Evolutionary conservation across 2,329 filamentous ascomycete species (phyloP), one percentile per base, ranked within the genome.

Genomic region (Balansia obtecta): DNA sequence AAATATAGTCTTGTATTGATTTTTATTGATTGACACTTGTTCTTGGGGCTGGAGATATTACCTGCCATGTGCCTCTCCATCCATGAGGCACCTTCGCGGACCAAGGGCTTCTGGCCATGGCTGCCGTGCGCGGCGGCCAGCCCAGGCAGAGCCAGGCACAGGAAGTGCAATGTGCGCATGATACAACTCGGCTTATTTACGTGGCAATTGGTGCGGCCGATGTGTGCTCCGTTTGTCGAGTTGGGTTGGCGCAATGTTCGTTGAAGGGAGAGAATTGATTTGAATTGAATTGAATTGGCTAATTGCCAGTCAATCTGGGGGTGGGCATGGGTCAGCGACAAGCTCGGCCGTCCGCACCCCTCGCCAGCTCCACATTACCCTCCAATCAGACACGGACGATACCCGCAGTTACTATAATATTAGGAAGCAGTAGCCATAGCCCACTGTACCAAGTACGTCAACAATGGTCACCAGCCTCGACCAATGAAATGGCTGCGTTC

Each of bases 21-120:
- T 22, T 22, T 22, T 2, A 22, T 22, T 27, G 27, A 27, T 27
- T 27, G 27, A 27, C 27, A 27, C 4, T 27, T 27, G 2, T 45
- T n/a, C 7, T 45, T 12, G 10, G 42, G 33, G 38, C 38, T 13
- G 30, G 11, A 10, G 46, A 60, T 70, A 48, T 33, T 71, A 80
- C 80, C 80, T 27, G 80, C 79, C 80, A 84, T 84, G 62, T 84
- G 80, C 58, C 74, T 77, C 43, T 76, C 76, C 68, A 82, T 82
- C 80, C 80, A 84, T 60, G 76, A 70, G 40, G 80, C 76, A 52
- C 80, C 67, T 3, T 73, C 68, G 56, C 68, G 65, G 13, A 82
- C 72, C 27, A 73, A 63, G 22, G 79, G 80, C 63, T 77, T 78
- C 57, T 65, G 62, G 13, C 60, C 56, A 53, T 79, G 73, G 57